These are phyloP conservation scores for Coemansia sp. DNA, from an alignment of 192 early-diverging fungal species.

Conservation along the genomic window DNA sequence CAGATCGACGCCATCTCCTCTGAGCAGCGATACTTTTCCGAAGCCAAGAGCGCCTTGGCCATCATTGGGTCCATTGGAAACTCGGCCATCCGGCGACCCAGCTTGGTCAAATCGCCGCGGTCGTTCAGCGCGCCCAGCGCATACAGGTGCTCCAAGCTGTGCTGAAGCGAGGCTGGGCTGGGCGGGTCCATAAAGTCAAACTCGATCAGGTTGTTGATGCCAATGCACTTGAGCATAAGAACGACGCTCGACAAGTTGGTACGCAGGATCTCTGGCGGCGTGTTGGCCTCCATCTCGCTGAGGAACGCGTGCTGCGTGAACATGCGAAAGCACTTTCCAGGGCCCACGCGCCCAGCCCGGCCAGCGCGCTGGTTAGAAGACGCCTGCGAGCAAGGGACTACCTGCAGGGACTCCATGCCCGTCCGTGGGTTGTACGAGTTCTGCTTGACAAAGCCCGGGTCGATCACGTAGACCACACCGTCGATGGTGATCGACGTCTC, in stretches of 20 bases:
- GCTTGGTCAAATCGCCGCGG: slow-evolving; percentile 88
- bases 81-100: slow-evolving; percentile 97
- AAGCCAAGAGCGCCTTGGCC: slow-evolving; percentile 85
- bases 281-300: slow-evolving; percentile 94
- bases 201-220: slow-evolving; percentile 93
- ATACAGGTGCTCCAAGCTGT: slow-evolving; percentile 87
- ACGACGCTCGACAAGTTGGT: slow-evolving; percentile 91
- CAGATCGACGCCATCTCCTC: slow-evolving; percentile 92
- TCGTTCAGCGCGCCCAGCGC: slow-evolving; percentile 91
- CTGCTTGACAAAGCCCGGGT: slow-evolving; percentile 97
- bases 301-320: slow-evolving; percentile 89
- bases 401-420: slow-evolving; percentile 96
- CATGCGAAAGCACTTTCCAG: slow-evolving; percentile 95
- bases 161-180: slow-evolving; percentile 85
- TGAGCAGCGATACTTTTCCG: slow-evolving; percentile 89
- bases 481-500: slow-evolving; percentile 98
- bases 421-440: slow-evolving; percentile 90
- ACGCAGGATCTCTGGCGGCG: slow-evolving; percentile 94
- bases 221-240: slow-evolving; percentile 89
- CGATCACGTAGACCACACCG: slow-evolving; percentile 95
- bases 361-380: slow-evolving; percentile 93
- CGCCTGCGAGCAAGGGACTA: slow-evolving; percentile 92
- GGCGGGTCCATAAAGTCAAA: slow-evolving; percentile 99
- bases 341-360: slow-evolving; percentile 92
- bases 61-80: slow-evolving; percentile 96